Conservation (phyloP, 1,284 basidiomycete genomes). For the Moesziomyces aphidis region DNA sequence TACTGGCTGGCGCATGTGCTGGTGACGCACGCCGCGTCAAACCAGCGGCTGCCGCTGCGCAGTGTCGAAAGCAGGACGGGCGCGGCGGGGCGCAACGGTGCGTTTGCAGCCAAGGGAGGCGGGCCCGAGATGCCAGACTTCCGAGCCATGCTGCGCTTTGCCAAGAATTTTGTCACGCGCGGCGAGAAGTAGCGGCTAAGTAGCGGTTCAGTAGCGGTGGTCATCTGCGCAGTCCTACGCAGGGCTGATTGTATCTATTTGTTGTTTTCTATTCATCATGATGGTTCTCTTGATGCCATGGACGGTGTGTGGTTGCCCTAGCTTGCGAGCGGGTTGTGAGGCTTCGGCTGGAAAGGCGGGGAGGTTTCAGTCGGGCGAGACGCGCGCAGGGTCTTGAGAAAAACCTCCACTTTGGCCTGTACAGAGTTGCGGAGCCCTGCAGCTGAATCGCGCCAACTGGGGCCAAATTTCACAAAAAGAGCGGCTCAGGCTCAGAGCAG, state of each 20-base stretch:
- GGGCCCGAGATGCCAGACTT: slow-evolving; percentile 50
- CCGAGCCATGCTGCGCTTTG: slow-evolving; percentile 54
- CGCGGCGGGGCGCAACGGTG: slow-evolving; percentile 21
- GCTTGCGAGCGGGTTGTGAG: too few relatives aligned
- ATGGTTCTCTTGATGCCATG: neutral
- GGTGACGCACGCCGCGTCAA: slow-evolving; percentile 51
- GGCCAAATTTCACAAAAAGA: too few relatives aligned
- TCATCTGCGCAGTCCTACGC: neutral
- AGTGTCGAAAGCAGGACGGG: slow-evolving; percentile 30
- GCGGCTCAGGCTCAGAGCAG: too few relatives aligned
- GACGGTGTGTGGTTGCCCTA: too few relatives aligned
- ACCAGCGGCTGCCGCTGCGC: slow-evolving; percentile 42
- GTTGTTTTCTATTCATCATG: neutral
- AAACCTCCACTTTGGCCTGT: neutral
- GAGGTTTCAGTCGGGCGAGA: too few relatives aligned
- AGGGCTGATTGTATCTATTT: neutral
- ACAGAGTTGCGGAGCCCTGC: too few relatives aligned
- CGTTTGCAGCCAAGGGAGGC: slow-evolving; percentile 18
- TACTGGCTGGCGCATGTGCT: slow-evolving; percentile 61
- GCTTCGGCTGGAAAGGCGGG: too few relatives aligned
- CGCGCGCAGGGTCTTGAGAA: too few relatives aligned
- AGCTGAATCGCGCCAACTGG: too few relatives aligned
- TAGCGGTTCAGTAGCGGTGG: slow-evolving; percentile 8
- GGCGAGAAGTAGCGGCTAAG: slow-evolving; percentile 32
- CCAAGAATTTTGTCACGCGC: slow-evolving; percentile 54